Evolutionary conservation across 116 monocot genomes (phyloP).

Genomic region (Dioscorea cayenensis): DNA sequence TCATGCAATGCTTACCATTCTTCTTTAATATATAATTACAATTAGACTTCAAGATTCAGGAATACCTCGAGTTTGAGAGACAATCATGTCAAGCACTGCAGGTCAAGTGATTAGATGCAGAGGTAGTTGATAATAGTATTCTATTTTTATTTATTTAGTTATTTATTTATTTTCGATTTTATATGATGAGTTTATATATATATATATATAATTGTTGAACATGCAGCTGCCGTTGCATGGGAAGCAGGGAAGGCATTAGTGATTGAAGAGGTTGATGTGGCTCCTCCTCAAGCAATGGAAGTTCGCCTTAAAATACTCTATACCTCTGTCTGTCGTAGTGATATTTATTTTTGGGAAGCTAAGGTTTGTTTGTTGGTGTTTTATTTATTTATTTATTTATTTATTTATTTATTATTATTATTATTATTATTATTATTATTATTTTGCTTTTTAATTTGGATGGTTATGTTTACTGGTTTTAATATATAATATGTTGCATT

Average conservation of each 20-base stretch:
- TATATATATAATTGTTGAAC: not conserved
- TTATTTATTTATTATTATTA: not conserved
- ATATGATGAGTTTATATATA: not conserved
- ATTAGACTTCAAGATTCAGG: too few relatives aligned
- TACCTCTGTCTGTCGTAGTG: conserved; percentile 74
- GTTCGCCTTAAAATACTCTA: conserved; percentile 66
- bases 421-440: too few relatives aligned
- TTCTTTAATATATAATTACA: too few relatives aligned
- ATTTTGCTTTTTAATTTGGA: too few relatives aligned
- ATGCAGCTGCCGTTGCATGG: conserved; percentile 78
- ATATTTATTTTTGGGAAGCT: conserved; percentile 86
- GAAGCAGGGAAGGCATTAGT: conserved; percentile 72
- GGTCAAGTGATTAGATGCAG: conserved; percentile 63
- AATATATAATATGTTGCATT: not conserved
- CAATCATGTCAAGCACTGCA: conserved; percentile 19
- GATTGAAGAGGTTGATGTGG: conserved; percentile 82
- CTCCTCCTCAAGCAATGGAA: conserved; percentile 67
- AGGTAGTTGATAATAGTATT: conserved; percentile 27
- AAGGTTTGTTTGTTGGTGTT: conserved; percentile 29
- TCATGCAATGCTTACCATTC: too few relatives aligned
- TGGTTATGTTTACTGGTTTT: too few relatives aligned
- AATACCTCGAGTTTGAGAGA: too few relatives aligned
- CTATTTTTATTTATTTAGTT: not conserved
- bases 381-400: too few relatives aligned
- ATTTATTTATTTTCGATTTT: not conserved